A percentile compares a stretch with the other conserved stretches of the same genome.
Evolutionary conservation across 352 stramenopile species (phyloP).

Genomic region (Elongisporangium anandrum): DNA sequence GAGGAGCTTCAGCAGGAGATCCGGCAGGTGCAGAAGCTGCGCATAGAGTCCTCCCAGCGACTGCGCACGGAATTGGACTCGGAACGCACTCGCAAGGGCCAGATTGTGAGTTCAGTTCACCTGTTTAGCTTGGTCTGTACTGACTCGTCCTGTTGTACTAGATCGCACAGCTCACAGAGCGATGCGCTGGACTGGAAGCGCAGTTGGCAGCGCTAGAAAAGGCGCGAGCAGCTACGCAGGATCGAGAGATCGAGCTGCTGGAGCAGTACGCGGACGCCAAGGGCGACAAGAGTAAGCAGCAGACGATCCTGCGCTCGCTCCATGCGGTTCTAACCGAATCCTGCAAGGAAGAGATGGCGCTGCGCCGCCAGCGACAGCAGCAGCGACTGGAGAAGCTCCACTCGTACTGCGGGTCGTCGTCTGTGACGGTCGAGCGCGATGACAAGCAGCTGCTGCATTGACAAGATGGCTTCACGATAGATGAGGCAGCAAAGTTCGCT

Average conservation of each 20-base stretch:
- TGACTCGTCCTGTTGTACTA: slow-evolving; percentile 6
- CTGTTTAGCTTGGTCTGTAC: no score
- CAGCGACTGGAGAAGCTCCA: slow-evolving; percentile 41
- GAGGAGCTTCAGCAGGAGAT: slow-evolving; percentile 61
- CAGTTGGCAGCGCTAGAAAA: slow-evolving; percentile 28
- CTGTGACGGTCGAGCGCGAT: slow-evolving; percentile 37
- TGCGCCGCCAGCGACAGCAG: slow-evolving; percentile 13
- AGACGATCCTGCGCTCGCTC: slow-evolving; percentile 18
- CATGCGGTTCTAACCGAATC: slow-evolving; percentile 14
- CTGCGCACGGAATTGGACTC: slow-evolving; percentile 42
- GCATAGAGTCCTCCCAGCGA: slow-evolving; percentile 35
- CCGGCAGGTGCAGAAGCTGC: slow-evolving; percentile 32
- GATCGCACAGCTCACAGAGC: slow-evolving; percentile 39
- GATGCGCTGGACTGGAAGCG: slow-evolving; percentile 31
- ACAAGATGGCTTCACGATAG: background rate
- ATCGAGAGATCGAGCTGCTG: slow-evolving; percentile 36
- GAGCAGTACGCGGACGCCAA: slow-evolving; percentile 17
- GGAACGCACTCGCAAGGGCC: slow-evolving; percentile 43
- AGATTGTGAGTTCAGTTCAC: slow-evolving; percentile 20
- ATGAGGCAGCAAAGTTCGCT: background rate
- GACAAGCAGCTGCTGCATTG: background rate
- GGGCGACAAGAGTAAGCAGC: slow-evolving; percentile 15
- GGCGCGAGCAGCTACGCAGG: slow-evolving; percentile 12
- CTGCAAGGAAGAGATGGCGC: slow-evolving; percentile 25
- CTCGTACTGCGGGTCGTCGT: slow-evolving; percentile 62